These are phyloP conservation scores for Saccharomycopsis phalli DNA, from an alignment of 1,139 yeast species.

Conservation along the genomic window DNA sequence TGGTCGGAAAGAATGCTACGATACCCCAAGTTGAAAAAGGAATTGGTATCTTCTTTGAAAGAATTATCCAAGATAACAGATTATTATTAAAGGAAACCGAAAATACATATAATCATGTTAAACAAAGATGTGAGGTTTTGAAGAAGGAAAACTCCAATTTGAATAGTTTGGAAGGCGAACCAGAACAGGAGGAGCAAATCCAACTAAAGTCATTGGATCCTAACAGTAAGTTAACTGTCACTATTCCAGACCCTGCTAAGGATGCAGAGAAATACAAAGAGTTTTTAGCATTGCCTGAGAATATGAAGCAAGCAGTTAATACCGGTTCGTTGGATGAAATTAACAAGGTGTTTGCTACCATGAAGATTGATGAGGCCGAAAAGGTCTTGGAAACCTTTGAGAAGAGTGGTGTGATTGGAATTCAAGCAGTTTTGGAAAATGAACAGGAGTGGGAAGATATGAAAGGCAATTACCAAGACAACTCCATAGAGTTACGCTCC, in stretches of 20 bases:
- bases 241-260: conserved; percentile 48
- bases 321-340: conserved; percentile 68
- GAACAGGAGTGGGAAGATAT: conserved; percentile 56
- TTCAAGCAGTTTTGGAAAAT: conserved; percentile 68
- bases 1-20: conserved; percentile 23
- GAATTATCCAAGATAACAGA: conserved; percentile 40
- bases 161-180: conserved; percentile 29
- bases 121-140: conserved; percentile 62
- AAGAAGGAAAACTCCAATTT: conserved; percentile 33
- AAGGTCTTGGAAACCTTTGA: conserved; percentile 62
- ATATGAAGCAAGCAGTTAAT: conserved; percentile 68
- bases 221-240: conserved; percentile 62
- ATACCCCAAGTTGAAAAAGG: conserved; percentile 34
- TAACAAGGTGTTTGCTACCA: conserved; percentile 71
- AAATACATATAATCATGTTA: conserved; percentile 64
- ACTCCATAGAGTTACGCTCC: conserved; percentile 67
- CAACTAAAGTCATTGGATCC: conserved; percentile 89
- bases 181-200: conserved; percentile 67
- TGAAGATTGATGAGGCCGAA: conserved; percentile 78
- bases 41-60: conserved; percentile 59
- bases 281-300: conserved; percentile 49
- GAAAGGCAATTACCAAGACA: conserved; percentile 34
- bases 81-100: conserved; percentile 71
- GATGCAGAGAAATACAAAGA: conserved; percentile 45
- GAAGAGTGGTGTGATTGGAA: conserved; percentile 75